These are phyloP conservation scores for Thermothielavioides terrestris DNA, from an alignment of 495 filamentous ascomycete species.

Conservation along the genomic window DNA sequence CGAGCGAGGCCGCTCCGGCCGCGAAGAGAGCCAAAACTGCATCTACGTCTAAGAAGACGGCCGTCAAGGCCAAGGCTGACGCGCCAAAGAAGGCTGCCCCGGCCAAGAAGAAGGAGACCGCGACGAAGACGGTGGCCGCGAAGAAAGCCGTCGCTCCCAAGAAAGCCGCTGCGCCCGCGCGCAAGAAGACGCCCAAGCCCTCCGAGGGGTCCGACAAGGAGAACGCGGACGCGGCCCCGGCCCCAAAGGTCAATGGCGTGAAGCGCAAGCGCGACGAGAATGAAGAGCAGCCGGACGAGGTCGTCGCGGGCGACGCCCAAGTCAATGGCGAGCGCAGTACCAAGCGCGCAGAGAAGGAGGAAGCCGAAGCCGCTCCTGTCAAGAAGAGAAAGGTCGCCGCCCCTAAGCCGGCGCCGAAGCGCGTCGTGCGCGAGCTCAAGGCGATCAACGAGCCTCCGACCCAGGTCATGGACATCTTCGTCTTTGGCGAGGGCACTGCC, in stretches of 20 bases:
- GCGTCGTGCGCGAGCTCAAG: conserved; percentile 14
- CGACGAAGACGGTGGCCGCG: conserved; percentile 6
- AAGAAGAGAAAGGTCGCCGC: conserved; percentile 14
- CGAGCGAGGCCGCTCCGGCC: conserved; percentile 14
- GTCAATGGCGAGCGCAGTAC: conserved; percentile 2
- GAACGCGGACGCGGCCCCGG: conserved; percentile 14
- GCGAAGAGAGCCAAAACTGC: conserved; percentile 24
- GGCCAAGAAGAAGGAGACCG: too few species aligned
- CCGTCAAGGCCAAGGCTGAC: conserved; percentile 3
- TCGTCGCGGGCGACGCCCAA: conserved; percentile 2
- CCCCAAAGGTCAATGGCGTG: conserved; percentile 12
- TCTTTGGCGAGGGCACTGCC: conserved; percentile 47
- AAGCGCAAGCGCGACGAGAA: conserved; percentile 22
- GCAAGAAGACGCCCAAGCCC: conserved; percentile 28
- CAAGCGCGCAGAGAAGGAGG: conserved; percentile 12
- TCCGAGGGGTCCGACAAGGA: conserved; percentile 27
- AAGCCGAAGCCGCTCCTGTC: neutral
- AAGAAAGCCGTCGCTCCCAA: conserved; percentile 32
- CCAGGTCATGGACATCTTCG: conserved; percentile 40
- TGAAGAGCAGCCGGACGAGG: conserved; percentile 3
- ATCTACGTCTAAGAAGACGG: conserved; percentile 17
- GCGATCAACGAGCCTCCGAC: conserved; percentile 36
- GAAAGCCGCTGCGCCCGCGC: conserved; percentile 26
- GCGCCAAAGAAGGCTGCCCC: conserved; percentile 20
- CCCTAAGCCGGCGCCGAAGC: conserved; percentile 10